Evolutionary conservation across 371 early-diverging fungal genomes (phyloP), one percentile per base, ranked within the genome.

Genomic region (Rhizopus delemar): DNA sequence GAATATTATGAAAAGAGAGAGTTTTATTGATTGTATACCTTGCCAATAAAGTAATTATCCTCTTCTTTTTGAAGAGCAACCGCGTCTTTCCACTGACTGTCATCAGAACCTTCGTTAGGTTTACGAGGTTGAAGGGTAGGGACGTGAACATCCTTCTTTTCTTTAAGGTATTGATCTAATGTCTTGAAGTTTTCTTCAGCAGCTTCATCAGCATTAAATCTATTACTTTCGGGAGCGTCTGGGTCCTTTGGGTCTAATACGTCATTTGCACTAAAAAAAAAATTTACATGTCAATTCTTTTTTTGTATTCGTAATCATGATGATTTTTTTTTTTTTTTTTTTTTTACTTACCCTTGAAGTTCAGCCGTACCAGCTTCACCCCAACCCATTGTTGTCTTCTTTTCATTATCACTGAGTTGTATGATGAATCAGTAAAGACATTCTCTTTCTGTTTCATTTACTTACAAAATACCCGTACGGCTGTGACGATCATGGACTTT

Each of bases 301-400:
- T 51, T 58, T 51, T 13, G 15, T 43, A 43, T 43, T 43, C n/a
- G 22, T 50, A 16, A 57, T 57, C 53, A 41, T 16, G 5, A 51
- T 41, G 6, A 22, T 49, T 29, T 57, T 58, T 58, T 8, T 43
- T 22, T 22, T 22, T 22, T 22, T 22, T 22, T 22, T 8, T 43
- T 22, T 35, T 55, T 31, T 34, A 46, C 65, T 64, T 70, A 70
- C 80, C 72, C 69, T 60, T 75, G 69, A 41, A 59, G 61, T 62
- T 75, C 69, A 46, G 74, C 59, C 15, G 59, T 60, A 29, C 68
- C 73, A 41, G 65, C 55, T 59, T 86, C 80, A 53, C 93, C 93
- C 90, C 91, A 91, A 32, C 85, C 86, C 68, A 85, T 80, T 48
- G 82, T 85, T 56, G 88, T 86, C 78, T 93, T 93, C 83, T 94